These are phyloP conservation scores for Phlebiopsis flavidoalba DNA, from an alignment of 768 basidiomycete genomes.

Conservation along the genomic window DNA sequence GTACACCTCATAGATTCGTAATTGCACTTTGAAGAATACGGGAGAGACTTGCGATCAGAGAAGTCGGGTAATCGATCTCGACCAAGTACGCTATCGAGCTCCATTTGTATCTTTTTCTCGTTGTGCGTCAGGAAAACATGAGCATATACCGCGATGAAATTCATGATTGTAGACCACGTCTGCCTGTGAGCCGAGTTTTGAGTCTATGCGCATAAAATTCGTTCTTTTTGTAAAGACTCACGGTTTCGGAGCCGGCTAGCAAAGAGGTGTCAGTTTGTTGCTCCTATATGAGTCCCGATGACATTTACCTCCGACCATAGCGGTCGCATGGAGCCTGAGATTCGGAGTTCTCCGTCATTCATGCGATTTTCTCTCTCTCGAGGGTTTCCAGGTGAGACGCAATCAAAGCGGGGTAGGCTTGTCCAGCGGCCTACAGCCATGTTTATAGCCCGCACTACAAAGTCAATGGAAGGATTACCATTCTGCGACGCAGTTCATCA, in stretches of 20 bases:
- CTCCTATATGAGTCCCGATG: no score
- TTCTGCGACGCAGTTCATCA: neutral
- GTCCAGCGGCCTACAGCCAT: neutral
- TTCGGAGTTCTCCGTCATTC: neutral
- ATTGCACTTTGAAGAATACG: slow-evolving; percentile 14
- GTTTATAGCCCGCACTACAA: neutral
- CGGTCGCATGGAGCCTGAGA: neutral
- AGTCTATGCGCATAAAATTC: neutral
- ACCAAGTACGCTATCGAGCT: slow-evolving; percentile 14
- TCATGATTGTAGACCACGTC: neutral
- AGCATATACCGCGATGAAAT: neutral
- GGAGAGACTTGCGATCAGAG: slow-evolving; percentile 6
- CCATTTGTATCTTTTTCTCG: slow-evolving; percentile 9
- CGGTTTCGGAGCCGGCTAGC: neutral
- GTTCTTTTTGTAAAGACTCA: neutral
- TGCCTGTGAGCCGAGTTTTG: neutral
- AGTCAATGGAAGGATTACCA: neutral
- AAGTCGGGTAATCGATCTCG: slow-evolving; percentile 10
- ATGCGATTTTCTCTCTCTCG: neutral
- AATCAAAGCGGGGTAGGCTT: neutral
- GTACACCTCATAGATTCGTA: slow-evolving; percentile 13
- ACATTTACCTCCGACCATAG: neutral
- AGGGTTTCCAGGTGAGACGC: neutral
- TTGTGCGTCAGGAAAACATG: slow-evolving; percentile 10
- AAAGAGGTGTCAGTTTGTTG: neutral